phyloP scores from a whole-genome alignment of 306 rosid genomes.

The Rosa chinensis region DNA sequence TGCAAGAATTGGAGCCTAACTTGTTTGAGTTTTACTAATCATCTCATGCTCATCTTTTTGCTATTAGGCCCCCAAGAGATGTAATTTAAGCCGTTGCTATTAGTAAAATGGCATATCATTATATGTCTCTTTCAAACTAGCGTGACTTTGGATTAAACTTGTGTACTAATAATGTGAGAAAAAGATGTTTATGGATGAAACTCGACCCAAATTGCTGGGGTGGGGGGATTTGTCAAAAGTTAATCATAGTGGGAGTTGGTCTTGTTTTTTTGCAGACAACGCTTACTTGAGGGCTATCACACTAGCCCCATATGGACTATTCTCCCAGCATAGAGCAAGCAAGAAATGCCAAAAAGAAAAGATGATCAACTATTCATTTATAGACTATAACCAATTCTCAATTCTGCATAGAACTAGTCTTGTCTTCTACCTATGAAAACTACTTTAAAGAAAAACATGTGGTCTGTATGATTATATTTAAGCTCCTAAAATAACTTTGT shows the following conservation, averaged over 20 bases:
- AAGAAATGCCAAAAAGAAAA: constrained; percentile 56
- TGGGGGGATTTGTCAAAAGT: constrained; percentile 44
- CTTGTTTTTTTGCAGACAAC: constrained; percentile 31
- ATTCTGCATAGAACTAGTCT: not conserved
- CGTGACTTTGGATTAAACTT: constrained; percentile 14
- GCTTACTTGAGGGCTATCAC: constrained; percentile 29
- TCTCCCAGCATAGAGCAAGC: constrained; percentile 46
- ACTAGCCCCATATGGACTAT: constrained; percentile 23
- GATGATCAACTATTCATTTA: constrained; percentile 29
- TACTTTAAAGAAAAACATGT: not conserved
- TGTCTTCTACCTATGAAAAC: constrained; percentile 2
- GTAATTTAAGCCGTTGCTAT: not conserved
- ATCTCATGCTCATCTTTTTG: not conserved
- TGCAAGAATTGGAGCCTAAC: not conserved
- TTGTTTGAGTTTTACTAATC: not conserved
- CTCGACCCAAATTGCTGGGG: constrained; percentile 6
- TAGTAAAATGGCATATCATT: not conserved
- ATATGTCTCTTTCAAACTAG: constrained; percentile 20
- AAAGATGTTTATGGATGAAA: constrained; percentile 20
- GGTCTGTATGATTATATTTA: not conserved
- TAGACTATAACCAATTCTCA: not conserved
- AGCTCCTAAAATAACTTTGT: not conserved
- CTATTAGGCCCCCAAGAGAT: not conserved
- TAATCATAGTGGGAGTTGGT: constrained; percentile 63
- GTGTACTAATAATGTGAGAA: not conserved